Percentiles rank a stretch among this genome's conserved stretches.
Conservation (phyloP, 2,329 filamentous ascomycete genomes). For the Neonectria hederae region DNA sequence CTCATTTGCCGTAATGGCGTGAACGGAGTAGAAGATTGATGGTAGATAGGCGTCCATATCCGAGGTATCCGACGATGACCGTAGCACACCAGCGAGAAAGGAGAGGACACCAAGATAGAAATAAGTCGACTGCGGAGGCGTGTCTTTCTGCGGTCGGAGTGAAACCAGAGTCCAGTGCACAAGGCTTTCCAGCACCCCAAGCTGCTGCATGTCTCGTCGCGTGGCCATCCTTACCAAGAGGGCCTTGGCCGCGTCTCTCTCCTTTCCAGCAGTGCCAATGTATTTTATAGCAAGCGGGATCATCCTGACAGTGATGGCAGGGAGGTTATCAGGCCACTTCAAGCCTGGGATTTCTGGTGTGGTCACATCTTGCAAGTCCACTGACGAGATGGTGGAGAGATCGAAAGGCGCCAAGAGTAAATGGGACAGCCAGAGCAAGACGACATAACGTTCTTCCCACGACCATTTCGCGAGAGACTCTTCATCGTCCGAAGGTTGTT, state of each 20-base stretch:
- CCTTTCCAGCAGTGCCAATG: conserved; percentile 81
- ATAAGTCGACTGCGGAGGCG: conserved; percentile 66
- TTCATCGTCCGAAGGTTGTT: conserved; percentile 42
- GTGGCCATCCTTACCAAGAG: conserved; percentile 85
- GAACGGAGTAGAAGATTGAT: conserved; percentile 71
- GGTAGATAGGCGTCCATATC: conserved; percentile 75
- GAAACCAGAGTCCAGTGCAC: conserved; percentile 75
- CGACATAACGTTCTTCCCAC: conserved; percentile 91
- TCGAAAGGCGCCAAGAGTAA: conserved; percentile 90
- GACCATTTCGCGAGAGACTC: conserved; percentile 55
- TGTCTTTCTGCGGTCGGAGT: conserved; percentile 58
- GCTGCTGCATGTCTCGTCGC: conserved; percentile 85
- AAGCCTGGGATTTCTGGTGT: conserved; percentile 58
- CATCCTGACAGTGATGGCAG: conserved; percentile 75
- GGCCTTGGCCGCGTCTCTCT: conserved; percentile 85
- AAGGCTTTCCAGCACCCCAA: conserved; percentile 74
- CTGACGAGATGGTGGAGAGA: conserved; percentile 81
- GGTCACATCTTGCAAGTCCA: conserved; percentile 58
- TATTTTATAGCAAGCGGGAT: conserved; percentile 77
- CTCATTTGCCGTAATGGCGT: conserved; percentile 64
- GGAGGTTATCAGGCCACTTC: conserved; percentile 67
- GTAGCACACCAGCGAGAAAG: conserved; percentile 79
- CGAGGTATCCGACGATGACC: conserved; percentile 74
- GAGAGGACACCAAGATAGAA: conserved; percentile 81
- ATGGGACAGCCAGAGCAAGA: conserved; percentile 88